phyloP scores from a whole-genome alignment of 73 alveolate species.

The Paramecium primaurelia region DNA sequence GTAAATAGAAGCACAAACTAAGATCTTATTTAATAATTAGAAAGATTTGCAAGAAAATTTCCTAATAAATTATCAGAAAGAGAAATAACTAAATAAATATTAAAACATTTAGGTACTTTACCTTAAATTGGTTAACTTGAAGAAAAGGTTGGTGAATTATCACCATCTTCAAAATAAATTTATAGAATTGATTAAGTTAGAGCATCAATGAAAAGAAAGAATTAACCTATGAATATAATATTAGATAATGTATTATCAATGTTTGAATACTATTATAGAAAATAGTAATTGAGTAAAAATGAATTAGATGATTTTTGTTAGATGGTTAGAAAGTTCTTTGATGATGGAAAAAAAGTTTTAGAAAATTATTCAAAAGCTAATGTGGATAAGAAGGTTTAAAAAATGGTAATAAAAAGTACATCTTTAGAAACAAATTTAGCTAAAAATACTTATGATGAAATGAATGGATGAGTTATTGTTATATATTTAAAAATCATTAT shows the following conservation, averaged over 20 bases:
- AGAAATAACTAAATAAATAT: not conserved
- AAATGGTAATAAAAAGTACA: not conserved
- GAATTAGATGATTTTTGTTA: not conserved
- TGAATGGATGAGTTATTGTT: not conserved
- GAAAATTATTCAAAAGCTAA: not conserved
- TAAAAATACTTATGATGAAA: not conserved
- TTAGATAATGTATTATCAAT: not conserved
- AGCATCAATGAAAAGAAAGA: not conserved
- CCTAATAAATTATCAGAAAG: not conserved
- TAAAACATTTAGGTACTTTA: not conserved
- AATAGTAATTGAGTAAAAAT: not conserved
- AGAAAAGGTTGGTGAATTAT: slow-evolving; percentile 7
- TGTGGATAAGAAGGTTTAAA: not conserved
- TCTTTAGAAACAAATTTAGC: not conserved
- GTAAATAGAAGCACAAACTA: not conserved
- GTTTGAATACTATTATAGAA: not conserved
- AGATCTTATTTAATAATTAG: not conserved
- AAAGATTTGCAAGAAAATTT: not conserved
- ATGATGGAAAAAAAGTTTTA: not conserved
- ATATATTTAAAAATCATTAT: not conserved
- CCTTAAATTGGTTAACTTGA: not conserved
- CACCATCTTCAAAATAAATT: not conserved
- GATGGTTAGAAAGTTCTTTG: not conserved
- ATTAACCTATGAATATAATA: not conserved
- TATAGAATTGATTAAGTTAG: not conserved